Evolutionary conservation across 441 rosid genomes (phyloP).

Genomic region (Hypseocharis bilobata): DNA sequence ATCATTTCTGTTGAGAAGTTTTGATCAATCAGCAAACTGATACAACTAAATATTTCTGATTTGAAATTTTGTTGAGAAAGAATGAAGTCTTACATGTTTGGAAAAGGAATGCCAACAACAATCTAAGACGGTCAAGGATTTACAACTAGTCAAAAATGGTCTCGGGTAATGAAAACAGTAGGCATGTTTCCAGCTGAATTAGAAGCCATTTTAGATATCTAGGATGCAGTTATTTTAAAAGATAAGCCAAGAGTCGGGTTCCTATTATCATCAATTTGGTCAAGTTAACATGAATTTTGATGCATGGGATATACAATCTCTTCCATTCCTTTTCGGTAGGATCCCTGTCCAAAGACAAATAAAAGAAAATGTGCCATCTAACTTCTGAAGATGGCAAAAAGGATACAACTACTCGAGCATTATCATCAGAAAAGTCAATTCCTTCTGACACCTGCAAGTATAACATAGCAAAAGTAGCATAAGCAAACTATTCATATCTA

Average conservation of each 20-base stretch:
- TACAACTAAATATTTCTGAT: background rate
- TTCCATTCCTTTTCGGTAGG: constrained; percentile 1
- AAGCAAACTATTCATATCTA: background rate
- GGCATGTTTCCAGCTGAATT: background rate
- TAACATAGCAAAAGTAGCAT: constrained; percentile 3
- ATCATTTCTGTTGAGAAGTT: constrained; percentile 53
- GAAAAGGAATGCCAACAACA: constrained; percentile 93
- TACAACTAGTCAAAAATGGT: constrained; percentile 20
- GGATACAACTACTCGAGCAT: constrained; percentile 98
- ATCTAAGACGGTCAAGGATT: constrained; percentile 60
- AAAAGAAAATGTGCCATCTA: constrained; percentile 13
- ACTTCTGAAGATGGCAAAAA: constrained; percentile 23
- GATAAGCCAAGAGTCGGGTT: background rate
- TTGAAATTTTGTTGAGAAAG: background rate
- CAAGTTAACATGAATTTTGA: background rate
- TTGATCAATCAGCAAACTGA: constrained; percentile 25
- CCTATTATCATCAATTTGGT: background rate
- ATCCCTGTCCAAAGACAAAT: constrained; percentile 1
- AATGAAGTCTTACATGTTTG: constrained; percentile 60
- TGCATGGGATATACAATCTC: background rate
- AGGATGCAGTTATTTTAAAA: constrained; percentile 2
- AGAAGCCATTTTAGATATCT: constrained; percentile 1
- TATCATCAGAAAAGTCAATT: constrained; percentile 87
- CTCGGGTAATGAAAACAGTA: constrained; percentile 3
- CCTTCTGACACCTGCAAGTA: constrained; percentile 91